A percentile compares a stretch with the other conserved stretches of the same genome.
phyloP scores from a whole-genome alignment of 2,329 filamentous ascomycete genomes.

The Fusarium sp. region DNA sequence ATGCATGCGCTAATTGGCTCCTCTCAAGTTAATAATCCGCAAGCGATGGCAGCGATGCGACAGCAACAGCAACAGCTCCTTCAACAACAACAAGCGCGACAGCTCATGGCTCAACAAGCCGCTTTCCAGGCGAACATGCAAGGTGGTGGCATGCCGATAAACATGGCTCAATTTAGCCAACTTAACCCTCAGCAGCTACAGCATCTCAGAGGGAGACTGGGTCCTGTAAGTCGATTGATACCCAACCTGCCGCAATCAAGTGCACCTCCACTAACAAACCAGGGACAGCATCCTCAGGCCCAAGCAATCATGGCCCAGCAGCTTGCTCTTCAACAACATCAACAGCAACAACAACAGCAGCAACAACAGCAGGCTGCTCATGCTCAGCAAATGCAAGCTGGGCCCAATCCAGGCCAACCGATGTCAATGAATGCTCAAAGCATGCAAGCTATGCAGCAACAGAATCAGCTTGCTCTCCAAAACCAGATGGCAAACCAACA shows the following conservation, averaged over 20 bases:
- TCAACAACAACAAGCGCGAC: constrained; percentile 66
- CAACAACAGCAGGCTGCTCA: constrained; percentile 50
- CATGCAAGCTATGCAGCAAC: constrained; percentile 58
- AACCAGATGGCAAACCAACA: constrained; percentile 48
- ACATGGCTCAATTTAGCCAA: constrained; percentile 61
- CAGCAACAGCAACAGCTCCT: constrained; percentile 69
- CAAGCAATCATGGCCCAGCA: constrained; percentile 57
- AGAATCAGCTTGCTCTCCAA: constrained; percentile 53
- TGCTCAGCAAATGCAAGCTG: constrained; percentile 55
- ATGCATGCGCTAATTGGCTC: constrained; percentile 22
- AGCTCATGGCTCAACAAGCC: constrained; percentile 66
- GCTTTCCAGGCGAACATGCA: constrained; percentile 64
- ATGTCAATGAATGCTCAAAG: constrained; percentile 61
- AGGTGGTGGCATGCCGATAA: constrained; percentile 64
- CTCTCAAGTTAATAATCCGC: constrained; percentile 52
- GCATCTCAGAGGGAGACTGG: constrained; percentile 58
- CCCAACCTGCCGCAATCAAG: background rate
- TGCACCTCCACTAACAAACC: constrained; percentile 28
- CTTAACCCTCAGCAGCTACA: constrained; percentile 64
- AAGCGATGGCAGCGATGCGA: constrained; percentile 56
- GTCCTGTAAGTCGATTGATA: constrained; percentile 52
- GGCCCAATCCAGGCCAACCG: constrained; percentile 58
- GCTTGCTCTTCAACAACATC: constrained; percentile 53
- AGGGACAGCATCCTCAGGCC: constrained; percentile 48
- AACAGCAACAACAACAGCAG: constrained; percentile 49